phyloP scores from a whole-genome alignment of 2,329 filamentous ascomycete species.

The Ceratocystis cubensis region DNA sequence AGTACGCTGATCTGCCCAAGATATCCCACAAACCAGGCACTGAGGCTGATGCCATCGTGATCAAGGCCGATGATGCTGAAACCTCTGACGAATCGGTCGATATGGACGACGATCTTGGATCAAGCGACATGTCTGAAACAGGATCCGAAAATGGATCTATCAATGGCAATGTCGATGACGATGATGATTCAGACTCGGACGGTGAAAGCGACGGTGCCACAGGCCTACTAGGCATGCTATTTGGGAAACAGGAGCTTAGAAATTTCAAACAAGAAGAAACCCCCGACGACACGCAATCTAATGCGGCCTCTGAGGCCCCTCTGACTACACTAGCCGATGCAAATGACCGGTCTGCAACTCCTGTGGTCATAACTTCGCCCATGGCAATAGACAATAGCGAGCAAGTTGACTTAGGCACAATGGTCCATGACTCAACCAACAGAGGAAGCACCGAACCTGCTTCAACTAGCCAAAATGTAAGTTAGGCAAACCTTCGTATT shows the following conservation, averaged over 20 bases:
- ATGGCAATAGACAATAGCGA: slow-evolving; percentile 22
- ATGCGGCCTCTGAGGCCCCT: background rate
- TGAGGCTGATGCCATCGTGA: slow-evolving; percentile 8
- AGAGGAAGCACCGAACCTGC: background rate
- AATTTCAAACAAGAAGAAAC: slow-evolving; percentile 35
- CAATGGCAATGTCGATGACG: slow-evolving; percentile 31
- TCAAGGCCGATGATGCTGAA: slow-evolving; percentile 25
- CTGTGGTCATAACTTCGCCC: background rate
- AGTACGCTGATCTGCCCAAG: slow-evolving; percentile 54
- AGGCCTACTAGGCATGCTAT: slow-evolving; percentile 45
- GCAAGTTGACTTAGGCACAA: slow-evolving; percentile 20
- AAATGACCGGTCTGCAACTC: background rate
- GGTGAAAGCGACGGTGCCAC: slow-evolving; percentile 31
- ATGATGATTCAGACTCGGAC: slow-evolving; percentile 25
- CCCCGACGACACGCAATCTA: slow-evolving; percentile 10
- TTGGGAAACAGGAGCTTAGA: slow-evolving; percentile 45
- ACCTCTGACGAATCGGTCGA: slow-evolving; percentile 33
- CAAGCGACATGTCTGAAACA: slow-evolving; percentile 35
- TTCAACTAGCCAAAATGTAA: background rate
- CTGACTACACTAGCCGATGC: background rate
- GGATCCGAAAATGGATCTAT: slow-evolving; percentile 35
- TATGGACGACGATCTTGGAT: slow-evolving; percentile 31
- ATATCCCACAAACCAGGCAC: slow-evolving; percentile 23
- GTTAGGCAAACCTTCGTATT: no score
- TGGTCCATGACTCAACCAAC: background rate